These are phyloP conservation scores for Trichoderma oligosporum DNA, from an alignment of 2,329 filamentous ascomycete species.

Conservation along the genomic window DNA sequence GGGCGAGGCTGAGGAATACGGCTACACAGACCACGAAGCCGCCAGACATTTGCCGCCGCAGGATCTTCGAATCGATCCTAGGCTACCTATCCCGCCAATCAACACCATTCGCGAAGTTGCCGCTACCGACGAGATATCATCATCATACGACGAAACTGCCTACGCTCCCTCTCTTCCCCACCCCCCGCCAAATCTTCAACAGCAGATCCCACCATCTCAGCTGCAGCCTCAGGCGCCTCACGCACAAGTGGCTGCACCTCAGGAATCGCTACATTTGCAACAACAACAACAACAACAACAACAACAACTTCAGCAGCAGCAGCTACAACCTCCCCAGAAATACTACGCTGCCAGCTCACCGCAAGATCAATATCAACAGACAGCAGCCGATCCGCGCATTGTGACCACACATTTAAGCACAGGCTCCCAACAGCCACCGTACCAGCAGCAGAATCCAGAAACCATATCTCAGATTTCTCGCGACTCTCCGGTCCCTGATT, in stretches of 20 bases:
- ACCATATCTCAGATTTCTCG: slow-evolving; percentile 60
- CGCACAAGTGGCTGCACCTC: slow-evolving; percentile 20
- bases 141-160: slow-evolving; percentile 45
- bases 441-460: slow-evolving; percentile 49
- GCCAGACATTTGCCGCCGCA: slow-evolving; percentile 40
- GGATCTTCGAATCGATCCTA: slow-evolving; percentile 34
- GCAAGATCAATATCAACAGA: slow-evolving; percentile 34
- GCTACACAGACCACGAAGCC: slow-evolving; percentile 33
- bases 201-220: slow-evolving; percentile 22
- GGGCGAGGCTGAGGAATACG: slow-evolving; percentile 39
- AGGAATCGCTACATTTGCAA: slow-evolving; percentile 35
- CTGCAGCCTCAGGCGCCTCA: slow-evolving; percentile 27
- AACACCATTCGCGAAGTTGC: slow-evolving; percentile 47
- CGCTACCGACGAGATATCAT: slow-evolving; percentile 39
- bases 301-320: slow-evolving; percentile 23
- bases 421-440: slow-evolving; percentile 25
- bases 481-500: slow-evolving; percentile 54
- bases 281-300: slow-evolving; percentile 32
- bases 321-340: slow-evolving; percentile 21
- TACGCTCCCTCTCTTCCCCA: slow-evolving; percentile 36
- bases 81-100: slow-evolving; percentile 23
- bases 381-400: slow-evolving; percentile 34
- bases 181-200: slow-evolving; percentile 26
- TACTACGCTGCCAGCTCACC: slow-evolving; percentile 22
- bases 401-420: slow-evolving; percentile 36